Conservation (phyloP, 2,329 filamentous ascomycete genomes). For the Emericellopsis atlantica region DNA sequence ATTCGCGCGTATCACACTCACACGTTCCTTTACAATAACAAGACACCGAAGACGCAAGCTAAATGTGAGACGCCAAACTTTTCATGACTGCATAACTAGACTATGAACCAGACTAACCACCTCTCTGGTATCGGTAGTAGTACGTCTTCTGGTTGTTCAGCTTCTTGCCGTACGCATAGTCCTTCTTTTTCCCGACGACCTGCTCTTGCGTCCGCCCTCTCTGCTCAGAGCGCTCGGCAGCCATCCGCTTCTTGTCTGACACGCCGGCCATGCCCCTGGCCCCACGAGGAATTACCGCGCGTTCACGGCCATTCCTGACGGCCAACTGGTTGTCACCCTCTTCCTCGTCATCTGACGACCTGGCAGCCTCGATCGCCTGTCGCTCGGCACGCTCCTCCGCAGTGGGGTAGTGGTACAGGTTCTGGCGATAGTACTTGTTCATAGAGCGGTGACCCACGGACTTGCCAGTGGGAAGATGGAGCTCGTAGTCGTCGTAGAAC, state of each 20-base stretch:
- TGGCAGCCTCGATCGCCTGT: constrained; percentile 40
- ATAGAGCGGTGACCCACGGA: constrained; percentile 83
- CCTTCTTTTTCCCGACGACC: constrained; percentile 46
- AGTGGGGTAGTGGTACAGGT: constrained; percentile 73
- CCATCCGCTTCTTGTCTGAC: constrained; percentile 60
- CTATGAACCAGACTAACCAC: constrained; percentile 20
- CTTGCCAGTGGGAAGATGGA: constrained; percentile 82
- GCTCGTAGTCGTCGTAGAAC: constrained; percentile 85
- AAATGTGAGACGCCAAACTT: background rate
- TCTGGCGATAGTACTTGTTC: constrained; percentile 83
- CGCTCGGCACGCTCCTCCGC: constrained; percentile 62
- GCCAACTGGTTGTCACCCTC: constrained; percentile 20
- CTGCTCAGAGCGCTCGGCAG: constrained; percentile 54
- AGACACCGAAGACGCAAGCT: no score
- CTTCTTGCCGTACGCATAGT: constrained; percentile 60
- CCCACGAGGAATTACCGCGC: constrained; percentile 51
- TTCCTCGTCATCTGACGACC: constrained; percentile 1
- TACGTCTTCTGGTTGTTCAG: constrained; percentile 61
- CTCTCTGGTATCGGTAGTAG: constrained; percentile 35
- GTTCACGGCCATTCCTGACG: constrained; percentile 24
- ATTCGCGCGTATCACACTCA: no score
- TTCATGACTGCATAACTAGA: background rate
- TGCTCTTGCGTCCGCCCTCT: constrained; percentile 54
- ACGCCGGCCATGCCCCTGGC: constrained; percentile 71
- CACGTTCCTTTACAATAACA: no score